Conservation (phyloP, 2,329 filamentous ascomycete genomes). For the Fusarium solani-melongenae region DNA sequence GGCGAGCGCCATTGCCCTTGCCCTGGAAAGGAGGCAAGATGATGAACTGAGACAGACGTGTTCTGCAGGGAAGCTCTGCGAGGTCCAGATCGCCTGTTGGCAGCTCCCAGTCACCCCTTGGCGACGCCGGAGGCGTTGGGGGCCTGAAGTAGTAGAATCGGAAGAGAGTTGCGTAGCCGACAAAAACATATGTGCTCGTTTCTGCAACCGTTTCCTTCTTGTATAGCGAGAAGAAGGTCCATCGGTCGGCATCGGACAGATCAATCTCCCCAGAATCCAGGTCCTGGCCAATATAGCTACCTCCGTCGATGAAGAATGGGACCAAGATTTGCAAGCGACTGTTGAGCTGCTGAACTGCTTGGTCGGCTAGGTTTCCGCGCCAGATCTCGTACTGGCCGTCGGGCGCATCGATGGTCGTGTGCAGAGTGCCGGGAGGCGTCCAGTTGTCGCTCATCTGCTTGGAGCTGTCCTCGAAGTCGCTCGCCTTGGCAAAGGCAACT, state of each 20-base stretch:
- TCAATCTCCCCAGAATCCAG: slow-evolving; percentile 66
- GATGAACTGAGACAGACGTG: slow-evolving; percentile 92
- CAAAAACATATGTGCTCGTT: slow-evolving; percentile 77
- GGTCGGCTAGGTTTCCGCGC: slow-evolving; percentile 79
- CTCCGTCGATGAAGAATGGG: slow-evolving; percentile 91
- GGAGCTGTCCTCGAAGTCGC: slow-evolving; percentile 72
- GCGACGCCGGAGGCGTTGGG: slow-evolving; percentile 55
- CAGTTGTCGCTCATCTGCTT: slow-evolving; percentile 57
- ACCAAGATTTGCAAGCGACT: slow-evolving; percentile 86
- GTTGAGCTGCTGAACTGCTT: slow-evolving; percentile 76
- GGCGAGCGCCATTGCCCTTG: slow-evolving; percentile 79
- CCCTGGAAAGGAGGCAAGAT: slow-evolving; percentile 89
- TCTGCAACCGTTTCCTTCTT: slow-evolving; percentile 65
- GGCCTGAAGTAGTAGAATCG: slow-evolving; percentile 78
- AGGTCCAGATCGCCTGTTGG: slow-evolving; percentile 60
- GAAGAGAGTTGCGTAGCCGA: slow-evolving; percentile 92
- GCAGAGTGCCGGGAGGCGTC: slow-evolving; percentile 80
- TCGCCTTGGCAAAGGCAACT: slow-evolving; percentile 75
- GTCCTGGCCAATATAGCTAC: slow-evolving; percentile 73
- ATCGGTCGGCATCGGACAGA: slow-evolving; percentile 80
- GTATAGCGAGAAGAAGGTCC: slow-evolving; percentile 92
- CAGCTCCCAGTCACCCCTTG: slow-evolving; percentile 57
- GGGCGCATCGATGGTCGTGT: slow-evolving; percentile 70
- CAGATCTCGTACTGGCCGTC: slow-evolving; percentile 84
- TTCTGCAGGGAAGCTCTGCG: slow-evolving; percentile 76